Conservation (phyloP, 306 rosid species). For the Quercus engelmannii region DNA sequence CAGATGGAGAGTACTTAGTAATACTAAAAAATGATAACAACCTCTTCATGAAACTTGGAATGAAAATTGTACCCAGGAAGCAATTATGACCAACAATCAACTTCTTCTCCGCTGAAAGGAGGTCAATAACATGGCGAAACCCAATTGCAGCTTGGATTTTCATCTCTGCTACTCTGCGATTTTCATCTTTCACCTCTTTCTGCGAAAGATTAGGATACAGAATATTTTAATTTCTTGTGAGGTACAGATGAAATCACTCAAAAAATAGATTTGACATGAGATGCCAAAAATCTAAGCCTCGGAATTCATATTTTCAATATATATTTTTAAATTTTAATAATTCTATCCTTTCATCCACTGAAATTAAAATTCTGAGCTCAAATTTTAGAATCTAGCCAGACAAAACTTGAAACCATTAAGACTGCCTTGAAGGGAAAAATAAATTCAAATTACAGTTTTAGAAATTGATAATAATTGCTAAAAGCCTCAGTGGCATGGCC, state of each 20-base stretch:
- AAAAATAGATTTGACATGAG: slow-evolving; percentile 1
- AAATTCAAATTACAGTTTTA: background rate
- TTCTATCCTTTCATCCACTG: background rate
- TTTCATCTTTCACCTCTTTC: slow-evolving; percentile 70
- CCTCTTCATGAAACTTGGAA: slow-evolving; percentile 6
- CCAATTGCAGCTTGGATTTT: slow-evolving; percentile 79
- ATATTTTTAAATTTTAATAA: background rate
- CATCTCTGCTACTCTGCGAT: slow-evolving; percentile 39
- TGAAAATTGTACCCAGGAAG: slow-evolving; percentile 59
- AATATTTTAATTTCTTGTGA: background rate
- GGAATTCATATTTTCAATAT: background rate
- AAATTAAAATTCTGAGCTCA: background rate
- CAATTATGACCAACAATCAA: slow-evolving; percentile 89
- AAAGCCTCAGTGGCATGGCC: too few relatives aligned
- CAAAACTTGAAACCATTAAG: slow-evolving; percentile 11
- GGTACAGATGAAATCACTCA: background rate
- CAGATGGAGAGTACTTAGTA: slow-evolving; percentile 24
- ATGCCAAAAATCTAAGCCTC: slow-evolving; percentile 16
- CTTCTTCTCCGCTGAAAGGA: slow-evolving; percentile 79
- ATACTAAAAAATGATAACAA: slow-evolving; percentile 10
- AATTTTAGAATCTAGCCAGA: slow-evolving; percentile 14
- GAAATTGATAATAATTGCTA: too few relatives aligned
- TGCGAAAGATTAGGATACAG: slow-evolving; percentile 31
- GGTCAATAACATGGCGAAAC: slow-evolving; percentile 93
- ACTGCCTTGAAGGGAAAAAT: background rate